These are phyloP conservation scores for Trichosporon ovoides DNA, from an alignment of 1,284 basidiomycete genomes.

Conservation along the genomic window DNA sequence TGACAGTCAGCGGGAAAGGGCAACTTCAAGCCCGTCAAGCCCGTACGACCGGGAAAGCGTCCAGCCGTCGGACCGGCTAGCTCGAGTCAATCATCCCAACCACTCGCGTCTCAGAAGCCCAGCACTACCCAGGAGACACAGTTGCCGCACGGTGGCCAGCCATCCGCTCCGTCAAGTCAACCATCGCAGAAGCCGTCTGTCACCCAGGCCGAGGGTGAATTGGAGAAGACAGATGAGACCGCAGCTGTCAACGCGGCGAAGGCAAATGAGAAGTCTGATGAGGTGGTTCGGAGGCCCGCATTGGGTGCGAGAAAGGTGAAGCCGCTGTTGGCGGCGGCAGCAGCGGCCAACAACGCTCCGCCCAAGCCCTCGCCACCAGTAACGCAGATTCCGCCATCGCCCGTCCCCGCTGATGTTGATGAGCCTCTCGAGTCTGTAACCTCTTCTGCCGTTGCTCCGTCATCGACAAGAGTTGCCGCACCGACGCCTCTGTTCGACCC, in stretches of 20 bases:
- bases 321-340: background rate
- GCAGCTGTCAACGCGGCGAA: no score
- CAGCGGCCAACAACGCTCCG: background rate
- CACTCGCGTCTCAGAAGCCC: background rate
- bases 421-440: background rate
- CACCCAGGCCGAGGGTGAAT: background rate
- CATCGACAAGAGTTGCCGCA: background rate
- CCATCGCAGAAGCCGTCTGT: background rate
- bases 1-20: constrained; percentile 26
- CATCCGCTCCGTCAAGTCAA: background rate
- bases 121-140: no score
- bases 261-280: background rate
- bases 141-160: background rate
- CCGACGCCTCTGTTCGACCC: background rate
- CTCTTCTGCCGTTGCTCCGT: background rate
- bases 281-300: background rate
- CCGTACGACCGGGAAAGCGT: constrained; percentile 19
- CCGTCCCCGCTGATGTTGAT: background rate
- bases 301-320: constrained; percentile 3
- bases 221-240: background rate
- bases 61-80: background rate
- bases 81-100: background rate
- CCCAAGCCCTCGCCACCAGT: background rate
- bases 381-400: background rate
- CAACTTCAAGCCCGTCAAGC: constrained; percentile 30